Percentiles rank a stretch among this genome's conserved stretches.
Conservation (phyloP, 2,329 filamentous ascomycete genomes). For the Nigrospora oryzae region DNA sequence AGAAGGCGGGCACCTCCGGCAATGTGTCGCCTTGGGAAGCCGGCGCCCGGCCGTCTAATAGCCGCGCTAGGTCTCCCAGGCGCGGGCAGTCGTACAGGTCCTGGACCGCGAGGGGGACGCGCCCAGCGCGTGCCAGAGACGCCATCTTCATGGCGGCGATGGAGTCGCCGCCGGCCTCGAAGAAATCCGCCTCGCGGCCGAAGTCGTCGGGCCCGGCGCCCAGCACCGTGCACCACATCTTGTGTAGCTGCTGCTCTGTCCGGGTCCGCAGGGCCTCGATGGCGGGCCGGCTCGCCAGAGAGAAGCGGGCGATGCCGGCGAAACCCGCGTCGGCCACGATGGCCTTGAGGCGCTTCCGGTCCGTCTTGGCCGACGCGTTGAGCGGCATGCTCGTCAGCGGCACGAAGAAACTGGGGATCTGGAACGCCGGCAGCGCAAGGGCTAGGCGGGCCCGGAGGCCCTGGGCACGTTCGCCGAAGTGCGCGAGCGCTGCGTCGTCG, state of each 20-base stretch:
- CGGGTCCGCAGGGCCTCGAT: neutral
- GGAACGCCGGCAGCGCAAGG: slow-evolving; percentile 2
- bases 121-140: slow-evolving; percentile 13
- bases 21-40: neutral
- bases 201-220: neutral
- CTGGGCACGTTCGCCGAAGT: neutral
- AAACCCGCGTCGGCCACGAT: neutral
- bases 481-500: neutral
- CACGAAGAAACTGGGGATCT: slow-evolving; percentile 5
- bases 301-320: neutral
- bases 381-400: slow-evolving; percentile 4
- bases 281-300: neutral
- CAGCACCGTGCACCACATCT: neutral
- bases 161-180: slow-evolving; percentile 21
- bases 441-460: neutral
- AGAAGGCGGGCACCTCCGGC: neutral
- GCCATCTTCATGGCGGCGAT: slow-evolving; percentile 30
- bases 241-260: neutral
- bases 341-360: slow-evolving; percentile 2
- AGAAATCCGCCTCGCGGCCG: slow-evolving; percentile 15
- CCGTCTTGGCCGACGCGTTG: slow-evolving; percentile 3
- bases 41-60: neutral
- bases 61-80: neutral
- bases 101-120: neutral
- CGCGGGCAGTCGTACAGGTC: neutral